Evolutionary conservation across 108 stramenopile species (phyloP), one percentile per base, ranked within the genome.

Genomic region (Cyclostephanos tholiformis): DNA sequence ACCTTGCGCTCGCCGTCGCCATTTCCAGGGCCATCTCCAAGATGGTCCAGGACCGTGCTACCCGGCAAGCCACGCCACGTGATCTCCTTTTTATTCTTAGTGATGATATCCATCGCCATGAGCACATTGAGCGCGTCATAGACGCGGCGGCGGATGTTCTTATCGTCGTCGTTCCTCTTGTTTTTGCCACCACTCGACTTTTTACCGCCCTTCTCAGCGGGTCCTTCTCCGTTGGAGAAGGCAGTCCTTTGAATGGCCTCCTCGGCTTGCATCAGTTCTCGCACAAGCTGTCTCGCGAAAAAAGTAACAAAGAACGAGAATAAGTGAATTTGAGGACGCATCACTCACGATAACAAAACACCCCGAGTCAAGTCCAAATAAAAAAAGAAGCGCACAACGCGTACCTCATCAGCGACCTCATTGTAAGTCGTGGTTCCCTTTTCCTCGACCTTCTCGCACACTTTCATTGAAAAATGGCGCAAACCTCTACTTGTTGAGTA

Each of bases 121-220:
- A 98, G 84, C 13, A 98, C 97, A 72, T 98, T 97, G 38, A 98
- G 84, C 49, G 95, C 96, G 77, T 98, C 97, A 63, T 97, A 98
- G n/a, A 97, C 95, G 30, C 97, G 88, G 17, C 97, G 85, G 56
- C 97, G 90, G 25, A 96, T 91, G 68, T 93, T 94, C 84, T 94
- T 94, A 71, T 94, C 91, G 56, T 92, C 90, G 59, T 87, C 93
- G 49, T 86, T 90, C 27, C 85, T 87, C 57, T 61, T 79, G 38
- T 66, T 41, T 71, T 53, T 85, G 80, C 29, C 67, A 66, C 70
- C 65, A 55, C 50, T 63, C 22, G 65, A n/a, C 76, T 32, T 41
- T 30, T 22, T 85, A 65, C 23, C 64, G 61, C 48, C 79, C 83
- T 52, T 86, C 82, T 48, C 81, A 65, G 30, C 79, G 63, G 14